Evolutionary conservation across 768 basidiomycete genomes (phyloP).

Genomic region (Filobasidium floriforme): DNA sequence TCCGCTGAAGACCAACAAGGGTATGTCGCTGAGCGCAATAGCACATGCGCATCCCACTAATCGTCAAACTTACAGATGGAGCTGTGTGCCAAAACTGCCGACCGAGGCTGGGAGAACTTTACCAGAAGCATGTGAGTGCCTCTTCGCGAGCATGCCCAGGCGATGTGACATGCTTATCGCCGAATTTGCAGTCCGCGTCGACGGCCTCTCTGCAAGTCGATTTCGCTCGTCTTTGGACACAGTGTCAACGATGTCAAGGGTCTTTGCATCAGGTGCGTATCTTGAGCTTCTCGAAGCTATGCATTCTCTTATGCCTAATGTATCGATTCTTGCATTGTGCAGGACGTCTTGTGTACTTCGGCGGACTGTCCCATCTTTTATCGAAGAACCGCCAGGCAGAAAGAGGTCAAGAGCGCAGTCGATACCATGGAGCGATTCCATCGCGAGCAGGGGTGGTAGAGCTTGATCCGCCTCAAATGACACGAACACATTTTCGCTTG

Average conservation of each 20-base stretch:
- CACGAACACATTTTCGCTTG: no score
- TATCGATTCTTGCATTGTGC: neutral
- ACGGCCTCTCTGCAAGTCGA: conserved; percentile 78
- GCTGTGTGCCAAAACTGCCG: conserved; percentile 93
- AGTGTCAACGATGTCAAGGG: conserved; percentile 97
- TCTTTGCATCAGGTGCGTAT: conserved; percentile 69
- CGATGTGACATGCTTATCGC: neutral
- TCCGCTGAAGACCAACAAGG: conserved; percentile 67
- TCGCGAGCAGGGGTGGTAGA: conserved; percentile 41
- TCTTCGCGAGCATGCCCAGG: neutral
- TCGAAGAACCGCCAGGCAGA: conserved; percentile 96
- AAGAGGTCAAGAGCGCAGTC: conserved; percentile 85
- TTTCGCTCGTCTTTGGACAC: conserved; percentile 94
- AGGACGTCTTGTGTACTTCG: conserved; percentile 94
- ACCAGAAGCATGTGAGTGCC: conserved; percentile 70
- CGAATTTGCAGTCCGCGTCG: conserved; percentile 46
- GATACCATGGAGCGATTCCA: conserved; percentile 77
- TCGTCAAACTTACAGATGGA: conserved; percentile 53
- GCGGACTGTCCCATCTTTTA: conserved; percentile 99
- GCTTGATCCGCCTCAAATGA: no score
- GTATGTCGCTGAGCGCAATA: conserved; percentile 49
- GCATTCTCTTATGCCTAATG: no score
- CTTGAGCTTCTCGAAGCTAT: neutral
- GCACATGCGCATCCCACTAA: conserved; percentile 5
- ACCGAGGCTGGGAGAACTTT: conserved; percentile 75